These are phyloP conservation scores for Kwoniella sp. DNA, from an alignment of 768 basidiomycete species.

Conservation along the genomic window DNA sequence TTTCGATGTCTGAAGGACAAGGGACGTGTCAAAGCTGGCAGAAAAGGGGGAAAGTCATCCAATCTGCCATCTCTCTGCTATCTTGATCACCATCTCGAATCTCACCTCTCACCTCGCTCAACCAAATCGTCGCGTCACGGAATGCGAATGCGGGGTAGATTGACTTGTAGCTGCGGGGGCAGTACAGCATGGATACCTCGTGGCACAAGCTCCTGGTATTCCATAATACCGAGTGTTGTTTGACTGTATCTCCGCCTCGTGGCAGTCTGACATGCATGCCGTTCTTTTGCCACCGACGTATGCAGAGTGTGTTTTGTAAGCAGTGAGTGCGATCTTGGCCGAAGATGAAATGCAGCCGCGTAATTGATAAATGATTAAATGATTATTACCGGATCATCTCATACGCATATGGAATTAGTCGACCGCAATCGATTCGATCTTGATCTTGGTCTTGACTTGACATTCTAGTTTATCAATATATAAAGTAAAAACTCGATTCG, in stretches of 20 bases:
- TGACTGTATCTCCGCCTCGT: not conserved
- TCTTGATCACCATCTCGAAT: no score
- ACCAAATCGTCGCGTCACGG: not conserved
- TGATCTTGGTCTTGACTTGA: not conserved
- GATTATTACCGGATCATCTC: no score
- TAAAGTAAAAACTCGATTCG: not conserved
- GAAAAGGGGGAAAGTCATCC: not conserved
- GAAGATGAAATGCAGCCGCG: conserved; percentile 12
- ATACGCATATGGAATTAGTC: not conserved
- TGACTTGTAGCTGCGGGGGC: no score
- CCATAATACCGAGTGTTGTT: not conserved
- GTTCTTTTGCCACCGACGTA: no score
- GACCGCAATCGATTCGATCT: conserved; percentile 2
- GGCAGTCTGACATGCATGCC: no score
- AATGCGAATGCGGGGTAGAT: conserved; percentile 1
- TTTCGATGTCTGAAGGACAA: no score
- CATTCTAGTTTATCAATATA: not conserved
- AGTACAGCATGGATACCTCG: not conserved
- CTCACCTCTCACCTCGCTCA: no score
- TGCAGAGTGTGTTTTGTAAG: not conserved
- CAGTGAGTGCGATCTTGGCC: conserved; percentile 10
- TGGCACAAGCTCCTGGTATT: no score
- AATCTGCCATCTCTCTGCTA: not conserved
- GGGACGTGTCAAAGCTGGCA: no score
- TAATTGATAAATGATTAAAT: conserved; percentile 4